Evolutionary conservation across 306 rosid species (phyloP), one percentile per base, ranked within the genome.

Genomic region (Hippophae tibetana): DNA sequence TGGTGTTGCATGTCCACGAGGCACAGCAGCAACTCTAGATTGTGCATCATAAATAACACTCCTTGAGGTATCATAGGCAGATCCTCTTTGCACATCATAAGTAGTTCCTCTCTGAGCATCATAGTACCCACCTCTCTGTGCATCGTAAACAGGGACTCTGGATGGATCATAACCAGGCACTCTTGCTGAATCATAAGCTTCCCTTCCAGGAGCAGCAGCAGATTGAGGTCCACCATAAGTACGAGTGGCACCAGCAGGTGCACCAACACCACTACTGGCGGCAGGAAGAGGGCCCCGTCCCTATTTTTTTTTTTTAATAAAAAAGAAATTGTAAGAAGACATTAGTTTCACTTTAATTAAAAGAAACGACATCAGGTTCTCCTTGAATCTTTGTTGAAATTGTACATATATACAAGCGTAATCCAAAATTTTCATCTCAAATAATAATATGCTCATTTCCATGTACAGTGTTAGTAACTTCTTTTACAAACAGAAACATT

Each of bases 1-100:
- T 0, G 79, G 75, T 2, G 69, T 52, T 13, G 59, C 69, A 54
- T 76, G 95, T 68, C 95, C 95, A 27, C 66, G 93, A 3, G 77
- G 79, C 46, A 69, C 89, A 50, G 66, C 65, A 73, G 68, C 78
- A 65, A 78, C 84, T 65, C 92, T 85, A 26, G 87, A 61, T 63
- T 85, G 96, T 23, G 79, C 47, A 66, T 84, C 95, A 66, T 79
- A 86, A 61, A 79, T 85, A 31, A 2, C 38, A 45, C 69, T 61
- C 61, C 83, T 78, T 7, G 84, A 68, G 42, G 83, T 8, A 58
- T 84, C 90, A 65, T 79, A 81, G 47, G 67, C 72, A 5, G 71
- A 46, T 62, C 69, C 93, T 74, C 82, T 79, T 61, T 81, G 90
- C 23, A 18, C 23, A 18, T 18, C 23, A 18, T 18, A 18, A 18